Percentiles rank a stretch among this genome's conserved stretches.
Evolutionary conservation across 2,329 filamentous ascomycete species (phyloP).

Genomic region (Cadophora sp.): DNA sequence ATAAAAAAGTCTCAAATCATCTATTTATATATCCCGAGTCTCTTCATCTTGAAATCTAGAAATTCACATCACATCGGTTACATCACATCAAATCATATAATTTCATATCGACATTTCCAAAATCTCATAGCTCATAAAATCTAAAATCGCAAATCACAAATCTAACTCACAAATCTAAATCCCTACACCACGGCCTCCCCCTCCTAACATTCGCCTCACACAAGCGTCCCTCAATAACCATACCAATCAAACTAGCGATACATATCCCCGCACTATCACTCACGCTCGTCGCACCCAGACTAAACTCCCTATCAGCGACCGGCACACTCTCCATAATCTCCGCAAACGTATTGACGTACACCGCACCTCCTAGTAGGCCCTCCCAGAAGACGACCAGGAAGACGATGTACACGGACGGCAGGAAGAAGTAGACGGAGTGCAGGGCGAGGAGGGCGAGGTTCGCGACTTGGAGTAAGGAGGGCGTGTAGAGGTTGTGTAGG

Average conservation of each 20-base stretch:
- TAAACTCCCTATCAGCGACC: constrained; percentile 84
- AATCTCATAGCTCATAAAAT: too few relatives aligned
- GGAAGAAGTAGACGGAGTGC: constrained; percentile 81
- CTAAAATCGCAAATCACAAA: constrained; percentile 20
- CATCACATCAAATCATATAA: too few relatives aligned
- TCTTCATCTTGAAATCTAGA: too few relatives aligned
- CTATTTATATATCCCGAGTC: neutral
- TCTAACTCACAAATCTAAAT: constrained; percentile 29
- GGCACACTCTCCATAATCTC: constrained; percentile 88
- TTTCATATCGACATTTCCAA: too few relatives aligned
- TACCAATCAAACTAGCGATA: constrained; percentile 83
- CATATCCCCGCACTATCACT: constrained; percentile 93
- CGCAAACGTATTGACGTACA: constrained; percentile 96
- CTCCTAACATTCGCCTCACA: constrained; percentile 86
- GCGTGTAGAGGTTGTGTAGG: constrained; percentile 80
- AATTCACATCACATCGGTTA: too few relatives aligned
- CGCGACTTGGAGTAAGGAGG: constrained; percentile 79
- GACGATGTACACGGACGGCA: constrained; percentile 86
- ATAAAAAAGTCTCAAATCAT: too few relatives aligned
- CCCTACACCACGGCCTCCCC: constrained; percentile 75
- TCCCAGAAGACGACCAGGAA: constrained; percentile 93
- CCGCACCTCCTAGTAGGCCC: constrained; percentile 85
- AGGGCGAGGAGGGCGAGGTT: constrained; percentile 78
- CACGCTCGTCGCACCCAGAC: constrained; percentile 85
- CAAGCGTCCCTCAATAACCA: constrained; percentile 80